A percentile compares a stretch with the other conserved stretches of the same genome.
Conservation (phyloP, 2,329 filamentous ascomycete genomes). For the Colletotrichum limetticola region DNA sequence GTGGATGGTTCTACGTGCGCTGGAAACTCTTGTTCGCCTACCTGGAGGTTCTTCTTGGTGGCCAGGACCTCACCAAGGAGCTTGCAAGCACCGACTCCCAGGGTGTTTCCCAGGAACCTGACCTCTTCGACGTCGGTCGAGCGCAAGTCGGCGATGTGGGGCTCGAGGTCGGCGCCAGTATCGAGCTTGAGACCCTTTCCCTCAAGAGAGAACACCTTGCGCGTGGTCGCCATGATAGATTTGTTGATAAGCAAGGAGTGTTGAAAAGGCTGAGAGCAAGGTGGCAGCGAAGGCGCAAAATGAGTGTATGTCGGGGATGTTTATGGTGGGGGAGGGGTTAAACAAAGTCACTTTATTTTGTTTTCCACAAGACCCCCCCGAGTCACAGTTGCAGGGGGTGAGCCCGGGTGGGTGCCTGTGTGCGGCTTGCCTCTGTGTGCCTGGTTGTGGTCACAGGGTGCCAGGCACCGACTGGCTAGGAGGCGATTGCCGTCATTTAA, state of each 20-base stretch:
- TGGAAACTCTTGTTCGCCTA: slow-evolving; percentile 48
- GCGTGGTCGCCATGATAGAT: slow-evolving; percentile 28
- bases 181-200: slow-evolving; percentile 94
- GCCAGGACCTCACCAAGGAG: slow-evolving; percentile 84
- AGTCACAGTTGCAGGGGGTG: slow-evolving; percentile 18
- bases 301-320: slow-evolving; percentile 25
- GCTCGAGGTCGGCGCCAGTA: slow-evolving; percentile 85
- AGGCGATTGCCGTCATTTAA: neutral
- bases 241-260: slow-evolving; percentile 3
- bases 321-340: slow-evolving; percentile 34
- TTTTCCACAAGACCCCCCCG: slow-evolving; percentile 8
- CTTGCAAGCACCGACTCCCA: slow-evolving; percentile 89
- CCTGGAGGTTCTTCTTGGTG: slow-evolving; percentile 84
- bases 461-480: neutral
- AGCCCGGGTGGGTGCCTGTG: slow-evolving; percentile 16
- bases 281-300: slow-evolving; percentile 30
- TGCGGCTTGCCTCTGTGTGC: neutral
- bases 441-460: neutral
- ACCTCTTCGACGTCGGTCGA: slow-evolving; percentile 87
- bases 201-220: slow-evolving; percentile 87
- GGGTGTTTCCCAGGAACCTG: slow-evolving; percentile 87
- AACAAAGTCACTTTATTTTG: slow-evolving; percentile 31
- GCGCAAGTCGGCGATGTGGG: slow-evolving; percentile 81
- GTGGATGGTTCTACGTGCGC: neutral
- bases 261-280: slow-evolving; percentile 8